A percentile compares a stretch with the other conserved stretches of the same genome.
Evolutionary conservation across 169 alveolate species (phyloP).

Genomic region (Haemoproteus tartakovskyi): DNA sequence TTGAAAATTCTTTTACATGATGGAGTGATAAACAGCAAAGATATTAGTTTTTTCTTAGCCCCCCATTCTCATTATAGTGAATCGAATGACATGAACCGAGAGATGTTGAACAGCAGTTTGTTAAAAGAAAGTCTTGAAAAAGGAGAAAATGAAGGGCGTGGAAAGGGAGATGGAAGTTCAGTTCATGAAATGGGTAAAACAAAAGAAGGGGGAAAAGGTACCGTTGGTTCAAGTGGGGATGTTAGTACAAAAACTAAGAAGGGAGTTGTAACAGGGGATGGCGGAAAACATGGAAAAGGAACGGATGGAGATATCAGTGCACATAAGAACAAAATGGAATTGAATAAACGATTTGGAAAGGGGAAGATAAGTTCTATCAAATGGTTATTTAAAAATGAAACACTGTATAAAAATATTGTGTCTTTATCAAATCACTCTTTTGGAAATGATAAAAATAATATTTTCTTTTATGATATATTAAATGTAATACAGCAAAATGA

Average conservation of each 20-base stretch:
- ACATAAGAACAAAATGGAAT: slow-evolving; percentile 68
- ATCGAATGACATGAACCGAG: slow-evolving; percentile 32
- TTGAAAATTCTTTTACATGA: slow-evolving; percentile 90
- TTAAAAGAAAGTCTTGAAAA: slow-evolving; percentile 12
- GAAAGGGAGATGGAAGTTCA: not conserved
- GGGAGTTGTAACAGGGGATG: not conserved
- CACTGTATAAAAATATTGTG: slow-evolving; percentile 89
- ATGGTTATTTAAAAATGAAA: slow-evolving; percentile 83
- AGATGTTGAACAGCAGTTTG: slow-evolving; percentile 19
- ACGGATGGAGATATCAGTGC: not conserved
- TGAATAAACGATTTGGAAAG: slow-evolving; percentile 83
- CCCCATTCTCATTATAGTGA: slow-evolving; percentile 58
- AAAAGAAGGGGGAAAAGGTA: not conserved
- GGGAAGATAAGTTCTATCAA: slow-evolving; percentile 84
- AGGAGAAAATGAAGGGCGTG: slow-evolving; percentile 2
- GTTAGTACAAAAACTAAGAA: not conserved
- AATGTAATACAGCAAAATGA: slow-evolving; percentile 87
- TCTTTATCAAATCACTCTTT: slow-evolving; percentile 91
- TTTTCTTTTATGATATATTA: slow-evolving; percentile 89
- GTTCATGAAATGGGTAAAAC: not conserved
- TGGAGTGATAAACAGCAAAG: slow-evolving; percentile 84
- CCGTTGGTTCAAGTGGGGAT: not conserved
- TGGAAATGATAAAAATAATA: slow-evolving; percentile 87
- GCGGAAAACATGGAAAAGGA: not conserved
- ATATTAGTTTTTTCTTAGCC: slow-evolving; percentile 88